Evolutionary conservation across 75 land plant genomes (phyloP).

Genomic region (Cryptomeria japonica): DNA sequence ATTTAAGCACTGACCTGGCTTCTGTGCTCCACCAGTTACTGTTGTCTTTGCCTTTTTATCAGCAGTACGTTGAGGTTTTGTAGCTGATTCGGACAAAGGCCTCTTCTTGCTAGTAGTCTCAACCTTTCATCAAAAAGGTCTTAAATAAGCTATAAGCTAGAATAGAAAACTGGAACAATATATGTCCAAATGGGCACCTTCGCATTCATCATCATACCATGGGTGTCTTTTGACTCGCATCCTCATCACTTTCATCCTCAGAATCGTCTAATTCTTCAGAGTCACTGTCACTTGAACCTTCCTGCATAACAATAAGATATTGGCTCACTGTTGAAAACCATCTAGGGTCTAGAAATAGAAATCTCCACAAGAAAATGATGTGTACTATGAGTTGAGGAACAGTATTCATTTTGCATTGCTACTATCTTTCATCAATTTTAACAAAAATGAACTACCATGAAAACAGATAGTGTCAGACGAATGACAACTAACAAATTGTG

Average conservation of each 20-base stretch:
- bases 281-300: constrained; percentile 3
- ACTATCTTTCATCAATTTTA: neutral
- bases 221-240: neutral
- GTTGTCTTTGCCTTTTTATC: constrained; percentile 9
- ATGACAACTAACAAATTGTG: no score
- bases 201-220: neutral
- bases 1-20: neutral
- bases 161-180: neutral
- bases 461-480: neutral
- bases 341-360: neutral
- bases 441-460: neutral
- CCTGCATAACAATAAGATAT: neutral
- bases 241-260: constrained; percentile 2
- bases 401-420: no score
- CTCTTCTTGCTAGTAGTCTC: constrained; percentile 6
- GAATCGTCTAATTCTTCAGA: neutral
- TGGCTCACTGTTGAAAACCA: neutral
- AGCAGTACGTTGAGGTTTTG: neutral
- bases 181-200: neutral
- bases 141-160: neutral
- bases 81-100: neutral
- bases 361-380: neutral
- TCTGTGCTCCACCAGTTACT: neutral
- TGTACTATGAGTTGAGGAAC: no score
- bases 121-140: neutral